Base-by-base conservation (phyloP, 2,329 filamentous ascomycete genomes). In the Lecanosticta acicola region DNA sequence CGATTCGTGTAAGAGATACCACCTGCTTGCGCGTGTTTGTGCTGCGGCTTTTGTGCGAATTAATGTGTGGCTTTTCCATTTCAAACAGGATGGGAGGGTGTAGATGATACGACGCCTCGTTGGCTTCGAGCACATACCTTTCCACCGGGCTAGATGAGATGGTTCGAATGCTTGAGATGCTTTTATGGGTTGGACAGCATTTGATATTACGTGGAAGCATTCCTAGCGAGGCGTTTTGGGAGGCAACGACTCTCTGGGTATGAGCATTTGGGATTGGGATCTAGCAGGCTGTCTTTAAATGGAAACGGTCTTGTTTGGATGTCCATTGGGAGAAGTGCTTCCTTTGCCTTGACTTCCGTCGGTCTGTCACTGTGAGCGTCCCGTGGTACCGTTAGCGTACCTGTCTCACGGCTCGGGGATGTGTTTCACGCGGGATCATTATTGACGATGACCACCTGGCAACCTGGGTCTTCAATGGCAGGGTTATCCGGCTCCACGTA, bases 151-250 rank as follows among this genome's bases (percentile, higher is more conserved):
- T n/a, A n/a, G n/a, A n/a, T n/a, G n/a, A n/a, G n/a, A n/a, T n/a
- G n/a, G n/a, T n/a, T n/a, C n/a, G n/a, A n/a, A 44, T 26, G 38
- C 20, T 13, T 32, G 9, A 9, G 41, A 39, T 37, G 4, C 13
- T 14, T 42, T 21, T n/a, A 34, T 32, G 26, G 17, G 29, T 16
- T 14, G 29, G 13, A 41, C 11, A 18, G 32, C 41, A 18, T 34
- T 17, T 32, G 18, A 4, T 13, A 9, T 18, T 9, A 33, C 9
- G 13, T 24, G 33, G n/a, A 20, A 48, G 46, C 46, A 44, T 43
- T 48, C 26, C 21, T 35, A 48, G 46, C 46, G 46, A 48, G 46
- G 46, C 46, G 46, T 48, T 48, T 32, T 39, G 26, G 33, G 40
- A 17, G n/a, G 16, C 34, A n/a, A n/a, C n/a, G n/a, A n/a, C n/a